A percentile compares a stretch with the other conserved stretches of the same genome.
Evolutionary conservation across 2,329 filamentous ascomycete species (phyloP).

Genomic region (Chrysosporium keratinophilum): DNA sequence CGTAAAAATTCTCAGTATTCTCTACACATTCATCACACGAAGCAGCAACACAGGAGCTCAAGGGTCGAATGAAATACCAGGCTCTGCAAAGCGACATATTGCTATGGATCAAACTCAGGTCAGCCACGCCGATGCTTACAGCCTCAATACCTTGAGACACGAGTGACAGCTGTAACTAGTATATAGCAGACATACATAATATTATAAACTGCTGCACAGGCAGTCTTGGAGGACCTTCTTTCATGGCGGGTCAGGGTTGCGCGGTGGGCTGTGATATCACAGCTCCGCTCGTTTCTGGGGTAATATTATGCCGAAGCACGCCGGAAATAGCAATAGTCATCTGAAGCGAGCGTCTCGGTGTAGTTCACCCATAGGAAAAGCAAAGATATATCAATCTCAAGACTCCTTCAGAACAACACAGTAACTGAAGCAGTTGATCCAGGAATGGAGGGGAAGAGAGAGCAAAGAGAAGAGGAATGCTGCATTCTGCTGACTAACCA

Average conservation of each 20-base stretch:
- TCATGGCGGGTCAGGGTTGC: background rate
- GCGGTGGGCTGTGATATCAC: background rate
- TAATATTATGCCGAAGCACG: constrained; percentile 4
- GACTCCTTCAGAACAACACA: too few relatives aligned
- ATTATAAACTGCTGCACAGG: constrained; percentile 68
- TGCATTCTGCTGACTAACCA: background rate
- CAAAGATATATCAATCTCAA: background rate
- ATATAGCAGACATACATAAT: constrained; percentile 47
- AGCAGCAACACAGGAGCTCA: constrained; percentile 11
- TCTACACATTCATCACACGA: constrained; percentile 1
- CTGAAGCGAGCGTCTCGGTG: too few relatives aligned
- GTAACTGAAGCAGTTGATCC: background rate
- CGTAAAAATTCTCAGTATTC: constrained; percentile 12
- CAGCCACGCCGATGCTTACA: background rate
- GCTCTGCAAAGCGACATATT: constrained; percentile 69
- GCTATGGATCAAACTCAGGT: constrained; percentile 38
- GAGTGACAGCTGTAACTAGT: background rate
- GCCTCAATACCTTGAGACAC: background rate
- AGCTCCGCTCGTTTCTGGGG: background rate
- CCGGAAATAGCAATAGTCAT: too few relatives aligned
- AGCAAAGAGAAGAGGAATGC: background rate
- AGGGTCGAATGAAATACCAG: constrained; percentile 35
- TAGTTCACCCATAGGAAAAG: background rate
- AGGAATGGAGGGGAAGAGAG: background rate
- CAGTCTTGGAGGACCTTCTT: constrained; percentile 43